These are phyloP conservation scores for Penicillium parvum DNA, from an alignment of 495 filamentous ascomycete genomes.

Conservation along the genomic window DNA sequence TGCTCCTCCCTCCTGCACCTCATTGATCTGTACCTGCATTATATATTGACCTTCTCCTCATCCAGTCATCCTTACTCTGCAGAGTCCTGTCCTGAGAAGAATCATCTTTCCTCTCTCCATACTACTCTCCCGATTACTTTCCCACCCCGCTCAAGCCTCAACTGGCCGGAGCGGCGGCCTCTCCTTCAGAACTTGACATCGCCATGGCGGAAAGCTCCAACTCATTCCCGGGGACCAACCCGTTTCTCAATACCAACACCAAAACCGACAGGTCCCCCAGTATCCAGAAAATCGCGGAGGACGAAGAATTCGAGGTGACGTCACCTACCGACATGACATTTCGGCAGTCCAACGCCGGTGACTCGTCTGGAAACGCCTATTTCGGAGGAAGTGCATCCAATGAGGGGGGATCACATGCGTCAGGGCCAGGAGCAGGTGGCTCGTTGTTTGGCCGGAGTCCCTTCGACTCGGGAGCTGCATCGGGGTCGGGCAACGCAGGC, in stretches of 20 bases:
- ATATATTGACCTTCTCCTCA: neutral
- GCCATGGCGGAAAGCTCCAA: slow-evolving; percentile 49
- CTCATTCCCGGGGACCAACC: slow-evolving; percentile 54
- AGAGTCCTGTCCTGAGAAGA: neutral
- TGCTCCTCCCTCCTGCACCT: neutral
- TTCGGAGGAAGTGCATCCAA: slow-evolving; percentile 32
- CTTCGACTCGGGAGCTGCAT: slow-evolving; percentile 24
- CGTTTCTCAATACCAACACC: slow-evolving; percentile 43
- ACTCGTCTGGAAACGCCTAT: slow-evolving; percentile 19
- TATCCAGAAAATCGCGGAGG: slow-evolving; percentile 51
- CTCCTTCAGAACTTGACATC: slow-evolving; percentile 26
- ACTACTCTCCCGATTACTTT: slow-evolving; percentile 12
- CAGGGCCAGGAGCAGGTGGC: slow-evolving; percentile 3
- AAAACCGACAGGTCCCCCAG: slow-evolving; percentile 28
- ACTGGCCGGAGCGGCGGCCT: slow-evolving; percentile 32
- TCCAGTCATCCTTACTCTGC: neutral
- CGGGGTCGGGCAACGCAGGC: slow-evolving; percentile 21
- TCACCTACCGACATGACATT: slow-evolving; percentile 58
- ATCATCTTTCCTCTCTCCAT: neutral
- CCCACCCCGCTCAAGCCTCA: slow-evolving; percentile 20
- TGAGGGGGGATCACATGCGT: slow-evolving; percentile 17
- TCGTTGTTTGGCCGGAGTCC: slow-evolving; percentile 37
- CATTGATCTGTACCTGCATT: too few relatives aligned
- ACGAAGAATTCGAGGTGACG: slow-evolving; percentile 61
- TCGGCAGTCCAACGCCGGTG: slow-evolving; percentile 33